A percentile compares a stretch with the other conserved stretches of the same genome.
Evolutionary conservation across 768 basidiomycete genomes (phyloP).

Genomic region (Galerina sulciceps): DNA sequence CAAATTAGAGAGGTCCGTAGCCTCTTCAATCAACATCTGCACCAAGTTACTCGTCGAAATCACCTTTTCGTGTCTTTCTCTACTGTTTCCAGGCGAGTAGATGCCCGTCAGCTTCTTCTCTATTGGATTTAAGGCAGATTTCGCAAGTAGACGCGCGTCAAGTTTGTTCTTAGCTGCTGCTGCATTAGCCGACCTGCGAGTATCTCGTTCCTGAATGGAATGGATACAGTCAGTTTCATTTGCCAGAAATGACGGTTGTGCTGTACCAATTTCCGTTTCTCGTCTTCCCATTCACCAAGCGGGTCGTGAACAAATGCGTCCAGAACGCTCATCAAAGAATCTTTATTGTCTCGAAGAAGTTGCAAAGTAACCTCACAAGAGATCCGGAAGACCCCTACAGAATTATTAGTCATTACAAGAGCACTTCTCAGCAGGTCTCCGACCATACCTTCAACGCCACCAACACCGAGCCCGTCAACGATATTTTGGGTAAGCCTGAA

Average conservation of each 20-base stretch:
- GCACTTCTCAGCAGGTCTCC: background rate
- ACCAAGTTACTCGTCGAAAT: slow-evolving; percentile 86
- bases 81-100: slow-evolving; percentile 56
- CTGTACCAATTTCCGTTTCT: slow-evolving; percentile 67
- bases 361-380: slow-evolving; percentile 91
- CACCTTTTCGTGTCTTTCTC: slow-evolving; percentile 56
- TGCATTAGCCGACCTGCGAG: slow-evolving; percentile 39
- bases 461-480: slow-evolving; percentile 90
- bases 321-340: slow-evolving; percentile 92
- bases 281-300: slow-evolving; percentile 92
- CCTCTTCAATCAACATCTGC: slow-evolving; percentile 89
- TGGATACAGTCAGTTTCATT: background rate
- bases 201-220: slow-evolving; percentile 46
- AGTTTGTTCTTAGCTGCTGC: slow-evolving; percentile 26
- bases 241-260: background rate
- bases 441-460: slow-evolving; percentile 80
- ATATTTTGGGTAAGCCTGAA: slow-evolving; percentile 95
- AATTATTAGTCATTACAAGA: background rate
- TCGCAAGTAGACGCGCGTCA: slow-evolving; percentile 70
- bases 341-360: slow-evolving; percentile 86
- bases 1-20: slow-evolving; percentile 74
- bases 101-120: slow-evolving; percentile 82
- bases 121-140: slow-evolving; percentile 79
- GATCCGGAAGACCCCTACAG: slow-evolving; percentile 81
- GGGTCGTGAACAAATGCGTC: slow-evolving; percentile 98